Evolutionary conservation across 2,329 filamentous ascomycete species (phyloP), one percentile per base, ranked within the genome.

Genomic region (Aureobasidium vineae): DNA sequence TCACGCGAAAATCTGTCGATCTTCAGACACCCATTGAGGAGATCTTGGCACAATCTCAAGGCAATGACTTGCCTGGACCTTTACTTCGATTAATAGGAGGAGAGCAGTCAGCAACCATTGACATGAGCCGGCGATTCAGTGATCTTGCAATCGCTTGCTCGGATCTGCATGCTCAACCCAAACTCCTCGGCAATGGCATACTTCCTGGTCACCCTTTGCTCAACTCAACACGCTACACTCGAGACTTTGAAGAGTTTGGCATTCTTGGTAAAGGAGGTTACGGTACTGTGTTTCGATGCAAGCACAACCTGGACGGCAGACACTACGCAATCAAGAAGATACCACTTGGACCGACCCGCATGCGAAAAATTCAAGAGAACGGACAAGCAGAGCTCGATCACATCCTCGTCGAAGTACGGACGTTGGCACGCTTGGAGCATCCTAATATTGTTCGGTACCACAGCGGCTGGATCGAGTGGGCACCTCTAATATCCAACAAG

Each of bases 311-410:
- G 6, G 88, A 90, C 72, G 82, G 83, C 7, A 81, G 83, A 52
- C 77, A 83, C 43, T 90, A 90, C 71, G 88, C 88, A 0, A 80
- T 90, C 57, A 90, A 90, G 73, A 86, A 87, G 68, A 86, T 90
- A 8, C 80, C 83, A 0, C 77, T 90, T 7, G 84, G 82, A 57
- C 76, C 81, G 45, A 77, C 79, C 52, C 79, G 83, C 28, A 77
- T 86, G 11, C 79, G 80, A 41, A 80, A 79, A 69, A 79, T 87
- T n/a, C 79, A 82, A 54, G 76, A 81, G 63, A 79, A 80, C 26
- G 83, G 82, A 0, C 76, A 83, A 38, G 76, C 80, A 63, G 84
- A 85, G 68, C 75, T 88, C 49, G 84, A 86, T 70, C 79, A 76
- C 59, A 80, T 88, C 38, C 78, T 88, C 64, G 81, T 82, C 66